Base-by-base conservation (phyloP, 2,329 filamentous ascomycete species). In the Ascochyta clinopodiicola region DNA sequence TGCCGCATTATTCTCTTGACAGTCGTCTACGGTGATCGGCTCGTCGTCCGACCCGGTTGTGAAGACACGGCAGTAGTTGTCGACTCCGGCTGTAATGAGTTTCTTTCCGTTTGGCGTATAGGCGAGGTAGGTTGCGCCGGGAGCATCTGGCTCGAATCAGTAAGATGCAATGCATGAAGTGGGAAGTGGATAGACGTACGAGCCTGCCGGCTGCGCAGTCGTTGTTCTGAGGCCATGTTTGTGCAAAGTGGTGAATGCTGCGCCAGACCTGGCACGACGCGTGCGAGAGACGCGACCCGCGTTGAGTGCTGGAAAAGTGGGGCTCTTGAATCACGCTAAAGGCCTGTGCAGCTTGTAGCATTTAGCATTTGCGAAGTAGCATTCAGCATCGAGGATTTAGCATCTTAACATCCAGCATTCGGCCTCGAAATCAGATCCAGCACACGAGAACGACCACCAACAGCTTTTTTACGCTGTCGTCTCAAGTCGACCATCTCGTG, bases 51-150 rank as follows among this genome's bases (percentile, higher is more conserved):
- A 95, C 57, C 91, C 92, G 13, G 93, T 95, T 64, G 89, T 91
- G 80, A 96, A 99, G 44, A 98, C 86, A 44, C 96, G 90, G 69
- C 96, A 92, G 7, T 91, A 92, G 70, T 96, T 96, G 79, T 98
- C 96, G 56, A 91, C 89, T 61, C 95, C 95, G 57, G 92, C 93
- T 10, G 95, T 98, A 63, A 98, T 86, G 54, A 99, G 83, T 67
- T 90, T 91, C 64, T 84, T 85, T 59, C 96, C 95, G 75, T 96
- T 88, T 6, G 92, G 91, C 0, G 93, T 97, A 77, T 98, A 98
- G 61, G 90, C 86, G 64, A 96, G 87, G 66, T 88, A 92, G 2
- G 96, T 98, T 53, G 87, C 86, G 61, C 96, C 96, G 49, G 90
- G 88, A 2, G 92, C 93, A 77, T 99, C 86, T 88, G 52, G 35